Conservation (phyloP, 768 basidiomycete species). For the Tulasnella sp. region DNA sequence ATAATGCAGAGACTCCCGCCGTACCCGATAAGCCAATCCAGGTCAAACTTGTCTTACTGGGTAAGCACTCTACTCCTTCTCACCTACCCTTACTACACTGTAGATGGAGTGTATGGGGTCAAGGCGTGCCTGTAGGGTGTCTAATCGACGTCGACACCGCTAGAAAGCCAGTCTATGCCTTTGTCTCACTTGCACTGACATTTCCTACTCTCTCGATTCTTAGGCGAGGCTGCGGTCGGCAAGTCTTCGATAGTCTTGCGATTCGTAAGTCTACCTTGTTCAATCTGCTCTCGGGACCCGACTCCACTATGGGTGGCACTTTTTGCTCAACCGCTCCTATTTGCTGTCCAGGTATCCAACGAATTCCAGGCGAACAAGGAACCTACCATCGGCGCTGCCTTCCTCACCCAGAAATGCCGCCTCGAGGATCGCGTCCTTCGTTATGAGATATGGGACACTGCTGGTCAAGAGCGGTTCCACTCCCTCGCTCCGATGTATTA, state of each 20-base stretch:
- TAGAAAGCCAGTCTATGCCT: neutral
- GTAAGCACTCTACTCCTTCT: conserved; percentile 45
- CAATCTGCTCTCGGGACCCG: conserved; percentile 14
- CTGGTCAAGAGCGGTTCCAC: conserved; percentile 95
- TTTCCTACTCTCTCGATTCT: conserved; percentile 17
- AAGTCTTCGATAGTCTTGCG: conserved; percentile 98
- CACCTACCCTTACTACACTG: neutral
- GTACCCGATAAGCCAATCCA: conserved; percentile 87
- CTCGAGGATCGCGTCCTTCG: conserved; percentile 89
- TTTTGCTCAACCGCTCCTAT: neutral
- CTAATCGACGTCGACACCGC: neutral
- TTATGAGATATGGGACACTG: conserved; percentile 98
- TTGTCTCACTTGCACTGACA: conserved; percentile 8
- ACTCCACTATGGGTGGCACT: neutral
- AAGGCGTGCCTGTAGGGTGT: neutral
- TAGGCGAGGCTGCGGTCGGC: conserved; percentile 97
- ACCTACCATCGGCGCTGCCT: conserved; percentile 96
- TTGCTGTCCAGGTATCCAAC: conserved; percentile 67
- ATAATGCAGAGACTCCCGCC: conserved; percentile 57
- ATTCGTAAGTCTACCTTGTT: conserved; percentile 59
- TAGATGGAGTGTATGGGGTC: neutral
- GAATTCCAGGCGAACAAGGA: conserved; percentile 99
- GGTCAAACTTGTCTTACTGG: conserved; percentile 95
- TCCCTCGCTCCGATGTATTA: conserved; percentile 99
- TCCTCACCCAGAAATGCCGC: conserved; percentile 91